These are phyloP conservation scores for Parathielavia hyrcaniae DNA, from an alignment of 495 filamentous ascomycete species.

Conservation along the genomic window DNA sequence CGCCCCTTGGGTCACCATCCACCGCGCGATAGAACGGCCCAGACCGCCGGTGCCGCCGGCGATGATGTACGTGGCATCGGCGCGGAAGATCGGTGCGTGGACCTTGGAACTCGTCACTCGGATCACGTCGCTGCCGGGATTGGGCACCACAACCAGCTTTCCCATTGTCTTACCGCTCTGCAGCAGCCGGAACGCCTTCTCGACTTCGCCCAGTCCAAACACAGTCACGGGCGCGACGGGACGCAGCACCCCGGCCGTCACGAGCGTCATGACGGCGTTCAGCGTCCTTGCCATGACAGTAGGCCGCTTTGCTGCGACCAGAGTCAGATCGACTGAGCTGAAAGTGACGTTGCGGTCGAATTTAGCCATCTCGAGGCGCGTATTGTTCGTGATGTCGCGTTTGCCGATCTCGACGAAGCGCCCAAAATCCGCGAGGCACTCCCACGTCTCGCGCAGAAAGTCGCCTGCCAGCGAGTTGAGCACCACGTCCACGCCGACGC, in stretches of 20 bases:
- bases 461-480: constrained; percentile 36
- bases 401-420: constrained; percentile 44
- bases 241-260: constrained; percentile 35
- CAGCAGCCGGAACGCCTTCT: constrained; percentile 51
- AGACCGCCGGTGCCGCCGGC: constrained; percentile 61
- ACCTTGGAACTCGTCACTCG: constrained; percentile 31
- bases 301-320: constrained; percentile 5
- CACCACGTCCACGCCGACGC: constrained; percentile 45
- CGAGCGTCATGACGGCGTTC: constrained; percentile 33
- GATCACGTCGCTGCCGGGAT: constrained; percentile 37
- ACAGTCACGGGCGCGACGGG: constrained; percentile 39
- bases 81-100: constrained; percentile 33
- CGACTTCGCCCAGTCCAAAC: constrained; percentile 48
- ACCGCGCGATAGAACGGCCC: constrained; percentile 52
- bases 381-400: constrained; percentile 36
- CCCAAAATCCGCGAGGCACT: constrained; percentile 44
- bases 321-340: constrained; percentile 42
- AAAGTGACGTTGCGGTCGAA: constrained; percentile 44
- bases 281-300: constrained; percentile 38
- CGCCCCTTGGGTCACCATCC: constrained; percentile 56
- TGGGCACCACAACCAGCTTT: constrained; percentile 50
- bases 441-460: constrained; percentile 42
- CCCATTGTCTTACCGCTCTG: constrained; percentile 51
- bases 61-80: constrained; percentile 52
- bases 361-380: constrained; percentile 37